Percentiles rank a stretch among this genome's conserved stretches.
phyloP scores from a whole-genome alignment of 495 filamentous ascomycete genomes.

The Neurospora sp. region DNA sequence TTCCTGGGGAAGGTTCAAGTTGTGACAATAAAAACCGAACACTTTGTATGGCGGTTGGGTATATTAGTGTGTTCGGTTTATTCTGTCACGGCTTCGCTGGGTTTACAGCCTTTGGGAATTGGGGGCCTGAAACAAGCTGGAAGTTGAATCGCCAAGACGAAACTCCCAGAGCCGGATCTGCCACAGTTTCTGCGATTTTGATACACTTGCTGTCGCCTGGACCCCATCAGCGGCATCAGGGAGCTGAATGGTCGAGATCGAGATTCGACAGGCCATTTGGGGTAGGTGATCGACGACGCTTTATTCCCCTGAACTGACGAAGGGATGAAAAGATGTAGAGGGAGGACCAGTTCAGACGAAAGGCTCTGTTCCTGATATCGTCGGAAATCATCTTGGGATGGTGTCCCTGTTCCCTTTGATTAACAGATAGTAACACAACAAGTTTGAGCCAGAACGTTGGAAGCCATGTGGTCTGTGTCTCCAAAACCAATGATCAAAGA shows the following conservation, averaged over 20 bases:
- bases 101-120: neutral
- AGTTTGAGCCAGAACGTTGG: neutral
- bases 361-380: neutral
- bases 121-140: neutral
- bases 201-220: neutral
- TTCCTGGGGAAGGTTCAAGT: neutral
- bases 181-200: neutral
- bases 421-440: neutral
- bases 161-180: neutral
- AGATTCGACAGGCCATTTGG: neutral
- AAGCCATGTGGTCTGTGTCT: neutral
- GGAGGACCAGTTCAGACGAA: neutral
- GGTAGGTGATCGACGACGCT: neutral
- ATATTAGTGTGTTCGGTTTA: no score
- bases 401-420: neutral
- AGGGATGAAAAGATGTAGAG: neutral
- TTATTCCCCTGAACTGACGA: neutral
- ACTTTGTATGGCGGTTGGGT: no score
- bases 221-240: neutral
- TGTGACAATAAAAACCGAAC: no score
- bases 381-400: neutral
- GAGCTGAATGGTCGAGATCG: neutral
- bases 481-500: neutral
- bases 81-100: no score
- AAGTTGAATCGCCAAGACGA: neutral